A percentile compares a stretch with the other conserved stretches of the same genome.
phyloP scores from a whole-genome alignment of 2,329 filamentous ascomycete genomes.

The Dothideomycetes sp. region DNA sequence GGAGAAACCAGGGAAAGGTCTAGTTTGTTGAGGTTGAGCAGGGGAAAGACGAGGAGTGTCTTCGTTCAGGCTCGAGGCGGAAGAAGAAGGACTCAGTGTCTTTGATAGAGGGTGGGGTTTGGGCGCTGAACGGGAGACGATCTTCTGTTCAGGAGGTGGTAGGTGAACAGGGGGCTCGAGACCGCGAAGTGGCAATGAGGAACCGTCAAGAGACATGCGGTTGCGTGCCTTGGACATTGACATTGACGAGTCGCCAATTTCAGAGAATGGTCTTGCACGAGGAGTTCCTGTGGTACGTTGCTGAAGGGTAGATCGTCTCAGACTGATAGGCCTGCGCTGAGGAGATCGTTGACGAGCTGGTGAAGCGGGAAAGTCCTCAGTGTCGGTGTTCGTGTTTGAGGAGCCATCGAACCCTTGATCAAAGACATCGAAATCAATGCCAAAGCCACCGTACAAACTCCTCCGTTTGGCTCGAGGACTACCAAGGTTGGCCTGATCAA shows the following conservation, averaged over 20 bases:
- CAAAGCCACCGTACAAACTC: slow-evolving; percentile 67
- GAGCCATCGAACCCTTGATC: slow-evolving; percentile 43
- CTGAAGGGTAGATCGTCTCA: slow-evolving; percentile 79
- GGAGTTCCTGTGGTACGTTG: slow-evolving; percentile 56
- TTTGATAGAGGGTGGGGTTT: slow-evolving; percentile 74
- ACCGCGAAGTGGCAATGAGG: slow-evolving; percentile 55
- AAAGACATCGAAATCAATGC: slow-evolving; percentile 65
- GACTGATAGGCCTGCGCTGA: slow-evolving; percentile 27
- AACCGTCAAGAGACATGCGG: slow-evolving; percentile 73
- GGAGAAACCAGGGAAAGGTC: slow-evolving; percentile 52
- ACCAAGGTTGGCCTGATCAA: slow-evolving; percentile 67
- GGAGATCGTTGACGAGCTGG: slow-evolving; percentile 21
- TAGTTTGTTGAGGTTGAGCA: slow-evolving; percentile 40
- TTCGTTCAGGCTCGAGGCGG: slow-evolving; percentile 65
- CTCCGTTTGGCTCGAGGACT: slow-evolving; percentile 87
- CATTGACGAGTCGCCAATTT: slow-evolving; percentile 19
- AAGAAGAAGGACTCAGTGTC: slow-evolving; percentile 78
- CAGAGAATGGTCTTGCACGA: slow-evolving; percentile 30
- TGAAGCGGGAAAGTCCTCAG: slow-evolving; percentile 7
- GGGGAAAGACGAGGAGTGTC: slow-evolving; percentile 35
- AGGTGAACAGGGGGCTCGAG: slow-evolving; percentile 49
- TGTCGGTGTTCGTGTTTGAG: slow-evolving; percentile 18
- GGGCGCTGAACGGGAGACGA: slow-evolving; percentile 27
- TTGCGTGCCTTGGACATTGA: slow-evolving; percentile 32
- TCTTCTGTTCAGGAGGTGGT: slow-evolving; percentile 23